Evolutionary conservation across 1,284 basidiomycete genomes (phyloP), one percentile per base, ranked within the genome.

Genomic region (Ustilago vetiveriae): DNA sequence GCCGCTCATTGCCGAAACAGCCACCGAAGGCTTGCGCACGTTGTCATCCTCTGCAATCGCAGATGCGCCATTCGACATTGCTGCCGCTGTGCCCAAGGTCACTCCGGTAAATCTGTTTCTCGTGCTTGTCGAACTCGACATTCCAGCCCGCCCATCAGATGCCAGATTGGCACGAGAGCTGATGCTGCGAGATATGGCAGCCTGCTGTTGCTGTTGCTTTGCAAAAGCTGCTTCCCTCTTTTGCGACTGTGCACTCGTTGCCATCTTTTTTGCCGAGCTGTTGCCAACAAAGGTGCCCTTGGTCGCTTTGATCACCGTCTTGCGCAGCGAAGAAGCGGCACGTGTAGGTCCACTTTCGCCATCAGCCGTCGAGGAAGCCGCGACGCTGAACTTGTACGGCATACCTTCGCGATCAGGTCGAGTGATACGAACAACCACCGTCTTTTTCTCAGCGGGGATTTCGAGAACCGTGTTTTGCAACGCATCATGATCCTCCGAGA

Each of bases 281-380:
- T 51, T 37, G 21, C 56, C 43, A 17, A 37, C 33, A 26, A 67
- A 62, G 3, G 57, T 53, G 24, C 50, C 36, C 47, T 63, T 68
- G 22, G 52, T 60, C 21, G 60, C 60, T 27, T 70, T 70, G 48
- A 65, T 51, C 30, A 70, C 60, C 41, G 52, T 70, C 60, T 70
- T 70, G 23, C 56, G 48, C 40, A 65, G 24, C 23, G 44, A 44
- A 24, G 46, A 51, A 9, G 56, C 52, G 1, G 48, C 52, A 30
- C 56, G 47, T 3, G 26, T 39, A 3, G 56, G 43, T 24, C 3
- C 36, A 17, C 39, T 43, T 9, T 35, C 30, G 4, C 17, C 22
- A 21, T 19, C 33, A 10, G 38, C 38, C 3, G 53, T 27, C 3
- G 43, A 32, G 16, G 48, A 52, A 3, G 53, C 23, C 4, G 55